Conservation (phyloP, 192 early-diverging fungal species). For the Podila clonocystis region DNA sequence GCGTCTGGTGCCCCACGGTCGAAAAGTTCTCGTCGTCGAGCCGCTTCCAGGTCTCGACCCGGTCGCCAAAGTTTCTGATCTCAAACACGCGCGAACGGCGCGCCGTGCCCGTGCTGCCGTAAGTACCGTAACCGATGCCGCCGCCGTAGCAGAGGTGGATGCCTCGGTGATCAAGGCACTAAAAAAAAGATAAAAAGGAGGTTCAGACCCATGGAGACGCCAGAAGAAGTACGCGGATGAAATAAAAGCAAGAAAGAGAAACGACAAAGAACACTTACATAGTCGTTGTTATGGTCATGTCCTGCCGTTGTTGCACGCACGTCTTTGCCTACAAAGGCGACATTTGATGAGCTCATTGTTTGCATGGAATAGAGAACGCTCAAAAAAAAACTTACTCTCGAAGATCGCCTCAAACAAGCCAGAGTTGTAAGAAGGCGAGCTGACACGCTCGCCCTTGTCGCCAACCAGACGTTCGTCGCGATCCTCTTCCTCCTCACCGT, state of each 20-base stretch:
- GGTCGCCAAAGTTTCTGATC: slow-evolving; percentile 35
- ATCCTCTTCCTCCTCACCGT: background rate
- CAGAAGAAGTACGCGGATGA: background rate
- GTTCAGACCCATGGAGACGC: background rate
- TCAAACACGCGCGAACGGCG: slow-evolving; percentile 54
- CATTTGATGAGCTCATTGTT: background rate
- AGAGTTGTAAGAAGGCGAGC: slow-evolving; percentile 39
- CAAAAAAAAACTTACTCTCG: slow-evolving; percentile 12
- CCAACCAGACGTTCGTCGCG: slow-evolving; percentile 17
- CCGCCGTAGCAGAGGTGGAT: slow-evolving; percentile 59
- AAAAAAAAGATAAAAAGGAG: background rate
- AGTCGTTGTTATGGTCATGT: slow-evolving; percentile 47
- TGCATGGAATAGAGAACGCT: background rate
- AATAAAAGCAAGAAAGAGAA: background rate
- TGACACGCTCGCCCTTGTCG: slow-evolving; percentile 34
- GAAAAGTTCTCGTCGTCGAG: slow-evolving; percentile 50
- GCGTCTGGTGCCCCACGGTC: slow-evolving; percentile 48
- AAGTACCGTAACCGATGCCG: slow-evolving; percentile 52
- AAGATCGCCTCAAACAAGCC: slow-evolving; percentile 46
- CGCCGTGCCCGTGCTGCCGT: slow-evolving; percentile 49
- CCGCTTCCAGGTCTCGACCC: slow-evolving; percentile 57
- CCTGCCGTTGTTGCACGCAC: slow-evolving; percentile 40
- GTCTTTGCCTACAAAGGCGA: slow-evolving; percentile 12
- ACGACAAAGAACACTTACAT: slow-evolving; percentile 34
- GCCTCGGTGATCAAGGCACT: slow-evolving; percentile 51